Base-by-base conservation (phyloP, 768 basidiomycete genomes). In the Termitomyces sp. region DNA sequence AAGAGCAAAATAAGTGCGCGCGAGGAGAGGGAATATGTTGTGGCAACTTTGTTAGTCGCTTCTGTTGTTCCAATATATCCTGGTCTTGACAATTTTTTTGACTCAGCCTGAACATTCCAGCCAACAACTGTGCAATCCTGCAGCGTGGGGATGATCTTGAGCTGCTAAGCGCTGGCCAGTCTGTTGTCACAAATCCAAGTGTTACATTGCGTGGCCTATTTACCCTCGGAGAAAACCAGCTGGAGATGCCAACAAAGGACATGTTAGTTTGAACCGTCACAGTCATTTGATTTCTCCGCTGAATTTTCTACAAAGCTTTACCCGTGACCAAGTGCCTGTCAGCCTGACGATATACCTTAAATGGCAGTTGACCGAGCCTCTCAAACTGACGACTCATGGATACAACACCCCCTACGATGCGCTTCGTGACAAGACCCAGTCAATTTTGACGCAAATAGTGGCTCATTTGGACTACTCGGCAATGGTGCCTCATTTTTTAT, bases 171-270 rank as follows among this genome's bases (percentile, higher is more conserved):
- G 91, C 91, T 40, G 91, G 91, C 1, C 91, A 93, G 66, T 89
- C 89, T 52, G 89, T 85, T 59, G 86, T 93, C 65, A 91, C 90
- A 11, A 87, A 89, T 64, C 89, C 91, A 3, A 90, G 85, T 56
- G 85, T 92, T 45, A 91, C 90, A 2, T 72, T 92, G 5, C 86
- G 90, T 55, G 89, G 89, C 3, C 63, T 92, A 19, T 92, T 83
- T 68, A 89, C 91, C 1, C 79, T 88, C 2, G 90, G 90, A 28
- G 91, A 92, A 67, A 90, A 88, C 63, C 90, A 92, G 67, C 68
- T 89, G 28, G 90, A 91, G 67, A 88, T 91, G 86, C 89, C 90
- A 3, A 91, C 89, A 8, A 91, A 91, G 70, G 89, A 91, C 61
- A 91, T 91, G 88, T 87, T 62, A 62, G 86, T 72, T 12, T 30